Conservation (phyloP, 805 yeast species). For the Yamadazyma takamatsuzukensis region DNA sequence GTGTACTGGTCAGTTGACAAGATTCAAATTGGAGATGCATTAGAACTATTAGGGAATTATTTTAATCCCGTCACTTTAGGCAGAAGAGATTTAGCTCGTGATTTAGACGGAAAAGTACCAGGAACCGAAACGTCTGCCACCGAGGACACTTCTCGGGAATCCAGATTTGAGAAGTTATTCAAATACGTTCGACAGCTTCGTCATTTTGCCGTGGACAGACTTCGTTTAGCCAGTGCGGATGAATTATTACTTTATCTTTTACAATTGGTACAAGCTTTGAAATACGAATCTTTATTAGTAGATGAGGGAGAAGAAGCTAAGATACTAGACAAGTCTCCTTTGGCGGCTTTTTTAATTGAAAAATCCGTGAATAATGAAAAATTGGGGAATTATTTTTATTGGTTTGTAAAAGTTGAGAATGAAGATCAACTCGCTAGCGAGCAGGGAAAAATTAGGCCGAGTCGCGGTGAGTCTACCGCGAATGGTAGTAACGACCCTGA, state of each 20-base stretch:
- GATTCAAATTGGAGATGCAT: constrained; percentile 77
- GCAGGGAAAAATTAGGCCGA: neutral
- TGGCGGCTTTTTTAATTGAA: constrained; percentile 71
- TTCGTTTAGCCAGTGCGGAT: constrained; percentile 71
- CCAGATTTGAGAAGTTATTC: constrained; percentile 28
- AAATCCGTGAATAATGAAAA: constrained; percentile 62
- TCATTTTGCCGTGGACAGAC: constrained; percentile 82
- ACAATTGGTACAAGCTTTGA: constrained; percentile 88
- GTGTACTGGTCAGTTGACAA: constrained; percentile 60
- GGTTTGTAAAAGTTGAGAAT: constrained; percentile 88
- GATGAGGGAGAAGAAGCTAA: constrained; percentile 13
- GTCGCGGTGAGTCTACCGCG: too few species aligned
- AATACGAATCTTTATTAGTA: constrained; percentile 55
- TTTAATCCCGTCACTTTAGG: constrained; percentile 49
- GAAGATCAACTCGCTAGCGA: constrained; percentile 63
- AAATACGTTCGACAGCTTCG: constrained; percentile 51
- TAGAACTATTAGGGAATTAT: constrained; percentile 78
- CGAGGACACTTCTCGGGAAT: constrained; percentile 16
- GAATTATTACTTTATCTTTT: constrained; percentile 79
- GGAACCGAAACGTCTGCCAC: neutral
- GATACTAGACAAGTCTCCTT: constrained; percentile 46
- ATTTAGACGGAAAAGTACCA: constrained; percentile 2
- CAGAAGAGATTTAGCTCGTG: constrained; percentile 9
- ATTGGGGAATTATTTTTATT: constrained; percentile 80
- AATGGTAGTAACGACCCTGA: constrained; percentile 11